Evolutionary conservation across 352 stramenopile species (phyloP).

Genomic region (Phytophthora palmivora): DNA sequence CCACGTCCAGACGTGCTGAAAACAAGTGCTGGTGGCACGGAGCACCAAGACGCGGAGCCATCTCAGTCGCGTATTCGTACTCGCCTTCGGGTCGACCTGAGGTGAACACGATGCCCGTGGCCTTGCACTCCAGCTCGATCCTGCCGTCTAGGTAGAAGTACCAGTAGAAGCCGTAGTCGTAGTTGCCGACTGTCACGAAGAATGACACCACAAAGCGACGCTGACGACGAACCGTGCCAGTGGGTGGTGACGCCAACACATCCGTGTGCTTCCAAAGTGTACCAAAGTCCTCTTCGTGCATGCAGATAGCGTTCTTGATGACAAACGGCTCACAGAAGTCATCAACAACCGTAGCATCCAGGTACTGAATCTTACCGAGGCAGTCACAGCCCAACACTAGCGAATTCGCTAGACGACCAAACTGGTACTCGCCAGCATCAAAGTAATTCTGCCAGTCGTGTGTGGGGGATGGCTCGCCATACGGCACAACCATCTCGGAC

Average conservation of each 20-base stretch:
- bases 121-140: constrained; percentile 85
- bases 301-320: constrained; percentile 43
- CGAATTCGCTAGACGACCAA: constrained; percentile 80
- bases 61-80: constrained; percentile 53
- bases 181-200: constrained; percentile 89
- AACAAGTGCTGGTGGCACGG: constrained; percentile 86
- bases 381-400: constrained; percentile 83
- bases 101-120: constrained; percentile 84
- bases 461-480: constrained; percentile 74
- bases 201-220: constrained; percentile 85
- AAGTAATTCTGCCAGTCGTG: constrained; percentile 88
- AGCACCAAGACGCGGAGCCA: constrained; percentile 69
- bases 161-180: constrained; percentile 78
- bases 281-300: constrained; percentile 42
- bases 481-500: constrained; percentile 90
- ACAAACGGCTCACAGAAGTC: constrained; percentile 41
- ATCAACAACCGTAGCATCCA: constrained; percentile 37
- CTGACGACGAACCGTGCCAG: constrained; percentile 57
- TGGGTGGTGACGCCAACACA: constrained; percentile 33
- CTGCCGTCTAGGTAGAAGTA: constrained; percentile 46
- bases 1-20: constrained; percentile 77
- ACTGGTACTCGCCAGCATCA: constrained; percentile 84
- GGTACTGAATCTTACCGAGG: constrained; percentile 40
- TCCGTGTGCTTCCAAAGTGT: constrained; percentile 80
- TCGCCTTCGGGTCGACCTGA: constrained; percentile 71